phyloP scores from a whole-genome alignment of 768 basidiomycete species.

The Boletus vinaceobasis region DNA sequence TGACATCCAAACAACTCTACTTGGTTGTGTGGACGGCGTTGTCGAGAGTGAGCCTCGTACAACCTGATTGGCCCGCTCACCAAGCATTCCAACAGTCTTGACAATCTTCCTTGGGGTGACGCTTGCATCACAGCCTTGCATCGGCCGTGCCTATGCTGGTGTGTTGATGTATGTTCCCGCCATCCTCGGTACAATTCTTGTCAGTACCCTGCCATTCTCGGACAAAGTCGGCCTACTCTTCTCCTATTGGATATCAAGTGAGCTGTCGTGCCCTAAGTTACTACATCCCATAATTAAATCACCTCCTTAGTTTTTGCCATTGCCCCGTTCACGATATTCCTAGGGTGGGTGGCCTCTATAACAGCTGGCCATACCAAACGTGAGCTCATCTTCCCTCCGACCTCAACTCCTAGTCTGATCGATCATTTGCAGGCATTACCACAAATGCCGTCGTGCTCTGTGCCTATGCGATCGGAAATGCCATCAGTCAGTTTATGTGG shows the following conservation, averaged over 20 bases:
- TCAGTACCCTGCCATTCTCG: constrained; percentile 59
- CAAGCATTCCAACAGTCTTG: constrained; percentile 39
- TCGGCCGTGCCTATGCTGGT: constrained; percentile 65
- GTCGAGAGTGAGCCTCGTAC: constrained; percentile 50
- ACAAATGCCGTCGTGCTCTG: constrained; percentile 72
- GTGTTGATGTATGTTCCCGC: constrained; percentile 64
- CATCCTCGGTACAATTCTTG: constrained; percentile 65
- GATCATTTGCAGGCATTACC: constrained; percentile 50
- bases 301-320: constrained; percentile 52
- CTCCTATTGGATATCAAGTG: constrained; percentile 72
- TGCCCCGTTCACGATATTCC: constrained; percentile 62
- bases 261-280: constrained; percentile 19
- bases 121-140: constrained; percentile 39
- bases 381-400: constrained; percentile 22
- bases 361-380: constrained; percentile 76
- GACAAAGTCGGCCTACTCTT: constrained; percentile 70
- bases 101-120: constrained; percentile 51
- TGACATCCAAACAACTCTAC: constrained; percentile 61
- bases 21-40: constrained; percentile 73
- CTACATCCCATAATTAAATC: not conserved
- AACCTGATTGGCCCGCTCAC: constrained; percentile 14
- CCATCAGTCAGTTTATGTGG: constrained; percentile 78
- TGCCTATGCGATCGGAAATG: constrained; percentile 74
- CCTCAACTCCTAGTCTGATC: not conserved
- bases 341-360: constrained; percentile 65